Base-by-base conservation (phyloP, 306 rosid genomes). In the Cucumis hystrix region DNA sequence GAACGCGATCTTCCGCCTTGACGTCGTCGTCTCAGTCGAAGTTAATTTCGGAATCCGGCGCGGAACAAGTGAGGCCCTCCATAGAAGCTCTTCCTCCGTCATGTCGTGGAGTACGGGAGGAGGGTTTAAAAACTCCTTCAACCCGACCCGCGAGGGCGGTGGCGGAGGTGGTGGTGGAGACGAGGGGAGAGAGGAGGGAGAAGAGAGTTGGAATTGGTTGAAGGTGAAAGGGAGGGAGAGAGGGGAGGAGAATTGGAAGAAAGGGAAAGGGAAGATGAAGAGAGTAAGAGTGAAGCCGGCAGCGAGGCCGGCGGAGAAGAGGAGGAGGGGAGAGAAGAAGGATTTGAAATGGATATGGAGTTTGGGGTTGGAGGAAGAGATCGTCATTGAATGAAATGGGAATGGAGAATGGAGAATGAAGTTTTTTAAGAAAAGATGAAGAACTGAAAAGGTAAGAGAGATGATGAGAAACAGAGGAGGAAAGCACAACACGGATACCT, bases 51-150 rank as follows among this genome's bases (percentile, higher is more conserved):
- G 28, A 54, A 86, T 63, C 79, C 41, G 41, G 2, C 41, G 41
- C 0, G 91, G 96, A 40, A 62, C 86, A 82, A 92, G 49, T 0
- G 97, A 92, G 68, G 98, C 97, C 80, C 90, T 88, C 97, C 93
- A 84, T 5, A 92, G 40, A 81, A 95, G 83, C 79, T 95, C 99
- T 7, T 83, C 84, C 25, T 95, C 99, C 16, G 54, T 78, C 97
- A 92, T 89, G 30, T 85, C 86, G 77, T 90, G 97, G 88, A 83
- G 79, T 0, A 75, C 80, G 3, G 39, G 69, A 0, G 92, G 85
- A 35, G 87, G 81, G 11, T 78, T 83, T 40, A 86, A 55, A 70
- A 76, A 88, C 1, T 86, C 86, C 17, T 3, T 83, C 76, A 86
- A 69, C 4, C 82, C 91, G 0, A 62, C 67, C 28, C 82, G 13